These are phyloP conservation scores for Flaveria brownii DNA, from an alignment of 129 eudicot genomes.

Conservation along the genomic window DNA sequence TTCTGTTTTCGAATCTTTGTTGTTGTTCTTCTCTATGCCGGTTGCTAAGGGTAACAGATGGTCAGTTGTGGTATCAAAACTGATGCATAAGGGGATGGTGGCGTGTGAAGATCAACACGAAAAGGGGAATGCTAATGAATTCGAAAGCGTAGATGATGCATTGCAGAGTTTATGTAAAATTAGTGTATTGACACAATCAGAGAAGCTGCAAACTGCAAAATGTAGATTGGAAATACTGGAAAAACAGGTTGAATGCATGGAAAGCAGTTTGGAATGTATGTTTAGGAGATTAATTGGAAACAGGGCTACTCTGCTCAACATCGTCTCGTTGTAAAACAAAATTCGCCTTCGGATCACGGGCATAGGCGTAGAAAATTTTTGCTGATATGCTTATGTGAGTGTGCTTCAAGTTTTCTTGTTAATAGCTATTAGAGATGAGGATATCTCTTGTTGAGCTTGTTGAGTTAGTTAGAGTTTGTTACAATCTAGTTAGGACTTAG, in stretches of 20 bases:
- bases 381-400: conserved; percentile 24
- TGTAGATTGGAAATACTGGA: conserved; percentile 27
- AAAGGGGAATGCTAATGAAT: conserved; percentile 6
- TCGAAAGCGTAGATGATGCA: conserved; percentile 20
- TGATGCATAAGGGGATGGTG: conserved; percentile 28
- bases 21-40: conserved; percentile 27
- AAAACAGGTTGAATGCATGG: conserved; percentile 23
- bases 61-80: conserved; percentile 30
- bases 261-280: conserved; percentile 17
- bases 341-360: not conserved
- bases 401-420: conserved; percentile 11
- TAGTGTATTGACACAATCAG: not conserved
- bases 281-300: conserved; percentile 34
- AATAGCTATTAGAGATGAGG: not conserved
- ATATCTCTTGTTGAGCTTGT: too few species aligned
- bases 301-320: conserved; percentile 36
- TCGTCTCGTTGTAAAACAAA: conserved; percentile 7
- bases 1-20: conserved; percentile 36
- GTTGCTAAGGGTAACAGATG: conserved; percentile 29
- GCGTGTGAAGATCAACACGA: conserved; percentile 29
- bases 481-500: too few species aligned
- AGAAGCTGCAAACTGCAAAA: conserved; percentile 18
- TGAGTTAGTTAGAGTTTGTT: too few species aligned
- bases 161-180: conserved; percentile 23
- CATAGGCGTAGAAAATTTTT: conserved; percentile 16